phyloP scores from a whole-genome alignment of 2,329 filamentous ascomycete genomes.

The Rutstroemia sp. region DNA sequence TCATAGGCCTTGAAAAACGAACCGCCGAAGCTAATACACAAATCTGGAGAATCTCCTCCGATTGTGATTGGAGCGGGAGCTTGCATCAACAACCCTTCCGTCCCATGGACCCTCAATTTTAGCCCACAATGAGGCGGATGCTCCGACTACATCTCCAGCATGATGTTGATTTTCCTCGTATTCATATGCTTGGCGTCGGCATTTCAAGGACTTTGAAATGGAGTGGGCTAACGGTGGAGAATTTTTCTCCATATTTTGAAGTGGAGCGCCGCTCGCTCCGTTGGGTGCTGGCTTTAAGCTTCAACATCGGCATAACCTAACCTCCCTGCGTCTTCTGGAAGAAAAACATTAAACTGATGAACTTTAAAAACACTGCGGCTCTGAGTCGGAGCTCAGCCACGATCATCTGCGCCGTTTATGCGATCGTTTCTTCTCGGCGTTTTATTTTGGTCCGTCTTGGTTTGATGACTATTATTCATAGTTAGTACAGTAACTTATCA shows the following conservation, averaged over 20 bases:
- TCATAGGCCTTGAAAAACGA: not conserved
- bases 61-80: conserved; percentile 1
- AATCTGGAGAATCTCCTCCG: not conserved
- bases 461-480: too few species aligned
- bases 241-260: not conserved
- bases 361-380: not conserved
- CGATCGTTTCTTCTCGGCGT: too few species aligned
- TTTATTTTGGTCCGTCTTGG: too few species aligned
- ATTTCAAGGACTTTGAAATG: not conserved
- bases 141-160: not conserved
- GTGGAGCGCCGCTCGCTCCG: not conserved
- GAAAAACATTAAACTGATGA: not conserved
- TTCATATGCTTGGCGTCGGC: not conserved
- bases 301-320: not conserved
- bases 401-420: too few species aligned
- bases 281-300: not conserved
- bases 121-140: not conserved
- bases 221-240: not conserved
- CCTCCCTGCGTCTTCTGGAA: not conserved
- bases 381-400: not conserved
- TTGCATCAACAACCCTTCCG: not conserved
- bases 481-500: too few species aligned
- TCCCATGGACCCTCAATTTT: not conserved
- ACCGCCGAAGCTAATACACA: not conserved
- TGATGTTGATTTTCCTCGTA: not conserved